phyloP scores from a whole-genome alignment of 148 eudicot genomes.

The Diospyros kaki region DNA sequence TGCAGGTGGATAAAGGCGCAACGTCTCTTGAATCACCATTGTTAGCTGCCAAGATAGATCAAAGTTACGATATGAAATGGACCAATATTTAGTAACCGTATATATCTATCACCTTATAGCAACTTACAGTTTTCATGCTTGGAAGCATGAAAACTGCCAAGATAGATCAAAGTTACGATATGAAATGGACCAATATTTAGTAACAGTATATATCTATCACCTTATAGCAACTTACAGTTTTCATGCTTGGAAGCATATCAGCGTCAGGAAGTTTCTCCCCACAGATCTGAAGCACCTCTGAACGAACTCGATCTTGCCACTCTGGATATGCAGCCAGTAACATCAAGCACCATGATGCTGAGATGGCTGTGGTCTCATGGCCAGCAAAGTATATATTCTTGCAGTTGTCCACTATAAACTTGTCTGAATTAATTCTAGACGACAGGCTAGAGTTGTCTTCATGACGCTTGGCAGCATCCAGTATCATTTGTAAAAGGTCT shows the following conservation, averaged over 20 bases:
- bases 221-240: constrained; percentile 26
- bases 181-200: too few relatives aligned
- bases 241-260: constrained; percentile 40
- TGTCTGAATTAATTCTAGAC: constrained; percentile 21
- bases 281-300: constrained; percentile 41
- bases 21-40: constrained; percentile 50
- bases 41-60: constrained; percentile 31
- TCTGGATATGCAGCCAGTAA: constrained; percentile 45
- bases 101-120: background rate
- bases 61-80: too few relatives aligned
- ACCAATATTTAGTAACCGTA: too few relatives aligned
- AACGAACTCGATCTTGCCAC: constrained; percentile 59
- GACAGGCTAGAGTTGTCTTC: constrained; percentile 18
- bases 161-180: too few relatives aligned
- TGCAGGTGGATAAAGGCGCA: constrained; percentile 58
- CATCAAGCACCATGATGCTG: constrained; percentile 58
- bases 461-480: constrained; percentile 39
- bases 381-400: constrained; percentile 66
- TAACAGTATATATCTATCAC: too few relatives aligned
- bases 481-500: constrained; percentile 52
- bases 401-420: constrained; percentile 61
- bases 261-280: constrained; percentile 24
- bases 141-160: too few relatives aligned
- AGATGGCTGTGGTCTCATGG: constrained; percentile 55
- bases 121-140: constrained; percentile 44